Percentiles rank a stretch among this genome's conserved stretches.
Conservation (phyloP, 495 filamentous ascomycete genomes). For the Aspergillus sclerotioniger region DNA sequence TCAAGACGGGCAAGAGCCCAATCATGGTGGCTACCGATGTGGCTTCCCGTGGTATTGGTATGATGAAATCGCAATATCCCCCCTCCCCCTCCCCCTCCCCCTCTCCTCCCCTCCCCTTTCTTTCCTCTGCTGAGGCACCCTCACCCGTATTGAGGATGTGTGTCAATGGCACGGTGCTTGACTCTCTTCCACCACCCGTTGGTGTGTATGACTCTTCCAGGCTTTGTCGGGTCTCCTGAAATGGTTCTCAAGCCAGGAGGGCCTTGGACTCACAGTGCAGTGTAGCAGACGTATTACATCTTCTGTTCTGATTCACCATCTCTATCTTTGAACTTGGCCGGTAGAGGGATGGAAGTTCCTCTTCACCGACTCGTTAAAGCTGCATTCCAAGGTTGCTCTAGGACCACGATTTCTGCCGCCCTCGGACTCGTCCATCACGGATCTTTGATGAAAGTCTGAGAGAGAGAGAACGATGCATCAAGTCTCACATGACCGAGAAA, state of each 20-base stretch:
- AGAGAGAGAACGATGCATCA: slow-evolving; percentile 69
- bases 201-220: slow-evolving; percentile 78
- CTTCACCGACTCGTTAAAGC: slow-evolving; percentile 66
- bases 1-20: slow-evolving; percentile 91
- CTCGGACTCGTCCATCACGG: slow-evolving; percentile 48
- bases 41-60: slow-evolving; percentile 98
- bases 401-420: slow-evolving; percentile 68
- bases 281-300: slow-evolving; percentile 59
- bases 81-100: slow-evolving; percentile 41
- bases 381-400: slow-evolving; percentile 66
- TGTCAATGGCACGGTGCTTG: slow-evolving; percentile 78
- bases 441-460: slow-evolving; percentile 61
- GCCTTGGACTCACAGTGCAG: slow-evolving; percentile 85
- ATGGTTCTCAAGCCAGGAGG: slow-evolving; percentile 72
- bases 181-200: slow-evolving; percentile 78
- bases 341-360: slow-evolving; percentile 74
- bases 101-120: slow-evolving; percentile 33
- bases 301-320: slow-evolving; percentile 64
- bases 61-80: slow-evolving; percentile 67
- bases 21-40: slow-evolving; percentile 96
- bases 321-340: slow-evolving; percentile 68
- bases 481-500: slow-evolving; percentile 61
- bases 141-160: slow-evolving; percentile 60
- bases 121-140: slow-evolving; percentile 32
- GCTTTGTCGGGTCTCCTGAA: slow-evolving; percentile 67